A percentile compares a stretch with the other conserved stretches of the same genome.
These are phyloP conservation scores for Collybia sp. DNA, from an alignment of 768 basidiomycete species.

Conservation along the genomic window DNA sequence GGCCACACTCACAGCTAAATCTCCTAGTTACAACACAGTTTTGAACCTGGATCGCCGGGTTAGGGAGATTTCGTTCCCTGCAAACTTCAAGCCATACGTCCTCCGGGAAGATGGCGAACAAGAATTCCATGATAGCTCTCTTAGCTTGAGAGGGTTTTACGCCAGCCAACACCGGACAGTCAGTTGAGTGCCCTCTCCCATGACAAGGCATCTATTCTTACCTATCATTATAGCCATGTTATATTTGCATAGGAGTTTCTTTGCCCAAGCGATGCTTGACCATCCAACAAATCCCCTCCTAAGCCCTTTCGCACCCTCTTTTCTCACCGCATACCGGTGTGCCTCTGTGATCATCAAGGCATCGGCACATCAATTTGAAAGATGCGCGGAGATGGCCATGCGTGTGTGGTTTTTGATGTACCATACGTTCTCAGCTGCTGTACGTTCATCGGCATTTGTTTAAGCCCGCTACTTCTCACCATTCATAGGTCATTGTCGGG, in stretches of 20 bases:
- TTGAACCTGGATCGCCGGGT: slow-evolving; percentile 49
- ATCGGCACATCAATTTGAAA: slow-evolving; percentile 42
- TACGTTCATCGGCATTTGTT: slow-evolving; percentile 15
- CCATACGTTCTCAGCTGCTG: slow-evolving; percentile 47
- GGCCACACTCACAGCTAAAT: slow-evolving; percentile 41
- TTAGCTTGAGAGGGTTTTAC: slow-evolving; percentile 49
- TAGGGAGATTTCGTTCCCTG: slow-evolving; percentile 39
- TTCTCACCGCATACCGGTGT: slow-evolving; percentile 48
- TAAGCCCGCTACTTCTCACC: neutral
- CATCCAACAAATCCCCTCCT: slow-evolving; percentile 48
- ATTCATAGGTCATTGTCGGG: slow-evolving; percentile 46
- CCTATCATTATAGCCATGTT: slow-evolving; percentile 34
- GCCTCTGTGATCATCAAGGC: slow-evolving; percentile 49
- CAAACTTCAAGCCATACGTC: slow-evolving; percentile 41
- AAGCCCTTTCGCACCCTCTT: slow-evolving; percentile 52
- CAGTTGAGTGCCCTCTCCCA: slow-evolving; percentile 26
- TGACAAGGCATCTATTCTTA: neutral
- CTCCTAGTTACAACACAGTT: slow-evolving; percentile 40
- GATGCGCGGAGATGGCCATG: slow-evolving; percentile 42
- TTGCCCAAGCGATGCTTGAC: slow-evolving; percentile 53
- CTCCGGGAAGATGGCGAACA: slow-evolving; percentile 40
- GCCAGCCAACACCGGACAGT: slow-evolving; percentile 54
- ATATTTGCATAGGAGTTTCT: slow-evolving; percentile 53
- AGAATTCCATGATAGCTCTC: slow-evolving; percentile 43
- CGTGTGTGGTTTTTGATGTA: slow-evolving; percentile 47